Evolutionary conservation across 1,139 yeast species (phyloP).

Genomic region (Blastobotrys apis): DNA sequence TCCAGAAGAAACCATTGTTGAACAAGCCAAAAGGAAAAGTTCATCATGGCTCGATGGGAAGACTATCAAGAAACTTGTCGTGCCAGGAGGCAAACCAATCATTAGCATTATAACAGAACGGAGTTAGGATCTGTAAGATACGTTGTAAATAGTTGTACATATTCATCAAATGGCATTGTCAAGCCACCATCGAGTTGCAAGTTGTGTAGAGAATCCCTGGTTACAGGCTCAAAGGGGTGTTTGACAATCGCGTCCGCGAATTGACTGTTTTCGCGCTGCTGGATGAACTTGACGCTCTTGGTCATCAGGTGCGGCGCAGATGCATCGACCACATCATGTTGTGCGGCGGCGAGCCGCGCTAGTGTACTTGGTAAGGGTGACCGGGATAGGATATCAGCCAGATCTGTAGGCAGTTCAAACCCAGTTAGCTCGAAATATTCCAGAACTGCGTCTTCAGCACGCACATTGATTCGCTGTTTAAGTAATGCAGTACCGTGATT

Average conservation of each 20-base stretch:
- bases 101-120: slow-evolving; percentile 22
- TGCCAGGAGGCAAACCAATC: slow-evolving; percentile 24
- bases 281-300: slow-evolving; percentile 3
- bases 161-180: slow-evolving; percentile 4
- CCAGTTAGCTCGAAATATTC: slow-evolving; percentile 8
- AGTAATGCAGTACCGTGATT: not conserved
- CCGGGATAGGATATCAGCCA: not conserved
- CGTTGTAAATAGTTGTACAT: slow-evolving; percentile 5
- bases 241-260: not conserved
- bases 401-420: not conserved
- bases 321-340: not conserved
- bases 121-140: slow-evolving; percentile 11
- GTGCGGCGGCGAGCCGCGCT: not conserved
- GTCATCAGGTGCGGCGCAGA: not conserved
- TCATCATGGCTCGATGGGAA: slow-evolving; percentile 21
- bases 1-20: slow-evolving; percentile 32
- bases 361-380: slow-evolving; percentile 5
- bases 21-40: slow-evolving; percentile 18
- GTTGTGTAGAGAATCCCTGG: slow-evolving; percentile 5
- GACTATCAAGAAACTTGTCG: slow-evolving; percentile 20
- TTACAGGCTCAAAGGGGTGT: slow-evolving; percentile 6
- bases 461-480: slow-evolving; percentile 4
- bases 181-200: slow-evolving; percentile 6
- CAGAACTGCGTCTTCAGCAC: slow-evolving; percentile 1
- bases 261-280: not conserved